A percentile compares a stretch with the other conserved stretches of the same genome.
Evolutionary conservation across 169 alveolate genomes (phyloP).

Genomic region (Cryptosporidium viatorum): DNA sequence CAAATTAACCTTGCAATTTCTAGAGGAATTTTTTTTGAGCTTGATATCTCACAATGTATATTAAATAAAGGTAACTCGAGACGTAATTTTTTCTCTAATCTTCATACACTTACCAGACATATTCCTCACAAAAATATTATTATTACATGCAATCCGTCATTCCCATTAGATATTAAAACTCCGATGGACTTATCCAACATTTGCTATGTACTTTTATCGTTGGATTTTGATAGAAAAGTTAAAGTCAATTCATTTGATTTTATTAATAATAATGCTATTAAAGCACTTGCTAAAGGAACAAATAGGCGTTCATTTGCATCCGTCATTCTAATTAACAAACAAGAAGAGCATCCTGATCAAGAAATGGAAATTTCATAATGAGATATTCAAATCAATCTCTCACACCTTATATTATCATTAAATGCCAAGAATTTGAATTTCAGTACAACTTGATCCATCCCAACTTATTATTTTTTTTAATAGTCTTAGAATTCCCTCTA

Average conservation of each 20-base stretch:
- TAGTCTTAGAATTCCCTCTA: background rate
- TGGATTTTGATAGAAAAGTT: constrained; percentile 55
- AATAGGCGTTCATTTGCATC: constrained; percentile 60
- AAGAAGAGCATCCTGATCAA: constrained; percentile 4
- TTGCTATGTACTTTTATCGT: constrained; percentile 22
- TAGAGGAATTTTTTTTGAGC: constrained; percentile 60
- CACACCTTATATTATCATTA: background rate
- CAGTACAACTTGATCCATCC: background rate
- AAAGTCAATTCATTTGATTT: constrained; percentile 34
- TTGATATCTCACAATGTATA: constrained; percentile 33
- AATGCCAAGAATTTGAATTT: background rate
- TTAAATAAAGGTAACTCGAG: constrained; percentile 54
- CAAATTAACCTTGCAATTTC: constrained; percentile 65
- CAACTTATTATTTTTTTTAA: background rate
- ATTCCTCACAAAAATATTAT: constrained; percentile 55
- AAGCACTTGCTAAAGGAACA: constrained; percentile 58
- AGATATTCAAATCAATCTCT: background rate
- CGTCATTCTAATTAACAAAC: constrained; percentile 8
- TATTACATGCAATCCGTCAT: constrained; percentile 33
- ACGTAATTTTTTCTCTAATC: constrained; percentile 37
- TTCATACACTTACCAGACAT: constrained; percentile 41
- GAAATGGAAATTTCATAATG: background rate
- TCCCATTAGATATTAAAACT: constrained; percentile 21
- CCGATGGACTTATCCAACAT: constrained; percentile 67
- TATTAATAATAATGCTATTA: constrained; percentile 27